Evolutionary conservation across 208 protist genomes (phyloP).

Genomic region (Trypanosoma boissoni): DNA sequence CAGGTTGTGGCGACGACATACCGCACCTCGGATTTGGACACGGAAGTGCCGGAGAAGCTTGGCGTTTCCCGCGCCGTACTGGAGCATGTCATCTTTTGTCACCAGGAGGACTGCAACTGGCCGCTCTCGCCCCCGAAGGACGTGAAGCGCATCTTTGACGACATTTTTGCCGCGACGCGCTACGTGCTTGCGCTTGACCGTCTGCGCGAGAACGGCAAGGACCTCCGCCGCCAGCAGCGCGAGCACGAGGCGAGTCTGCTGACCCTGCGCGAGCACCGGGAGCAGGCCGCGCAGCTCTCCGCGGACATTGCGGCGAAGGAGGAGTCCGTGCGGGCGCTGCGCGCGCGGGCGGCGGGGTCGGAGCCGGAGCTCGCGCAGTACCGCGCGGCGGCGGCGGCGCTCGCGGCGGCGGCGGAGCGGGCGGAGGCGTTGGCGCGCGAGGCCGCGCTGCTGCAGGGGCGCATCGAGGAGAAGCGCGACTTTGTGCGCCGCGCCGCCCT

Average conservation of each 20-base stretch:
- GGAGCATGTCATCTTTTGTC: constrained; percentile 98
- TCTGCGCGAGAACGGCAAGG: constrained; percentile 82
- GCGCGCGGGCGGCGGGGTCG: constrained; percentile 34
- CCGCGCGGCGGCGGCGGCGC: constrained; percentile 35
- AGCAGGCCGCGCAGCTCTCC: constrained; percentile 66
- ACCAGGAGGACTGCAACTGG: constrained; percentile 99
- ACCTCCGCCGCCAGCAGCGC: constrained; percentile 77
- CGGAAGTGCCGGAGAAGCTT: constrained; percentile 94
- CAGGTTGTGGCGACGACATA: constrained; percentile 82
- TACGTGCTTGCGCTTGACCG: constrained; percentile 91
- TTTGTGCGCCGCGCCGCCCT: constrained; percentile 29
- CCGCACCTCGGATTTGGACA: constrained; percentile 94
- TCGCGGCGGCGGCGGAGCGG: constrained; percentile 50
- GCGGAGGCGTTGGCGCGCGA: constrained; percentile 54
- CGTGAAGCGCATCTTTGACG: constrained; percentile 99
- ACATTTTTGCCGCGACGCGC: constrained; percentile 97
- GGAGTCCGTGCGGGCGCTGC: constrained; percentile 34
- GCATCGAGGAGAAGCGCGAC: constrained; percentile 65
- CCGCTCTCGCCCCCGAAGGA: constrained; percentile 89
- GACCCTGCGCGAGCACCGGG: constrained; percentile 73
- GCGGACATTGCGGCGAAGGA: constrained; percentile 64
- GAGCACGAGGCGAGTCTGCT: constrained; percentile 79
- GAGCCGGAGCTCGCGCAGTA: constrained; percentile 64
- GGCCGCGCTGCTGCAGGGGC: constrained; percentile 53
- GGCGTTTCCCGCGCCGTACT: constrained; percentile 97